A percentile compares a stretch with the other conserved stretches of the same genome.
phyloP scores from a whole-genome alignment of 768 basidiomycete genomes.

The Pleurotus tuber-regium region DNA sequence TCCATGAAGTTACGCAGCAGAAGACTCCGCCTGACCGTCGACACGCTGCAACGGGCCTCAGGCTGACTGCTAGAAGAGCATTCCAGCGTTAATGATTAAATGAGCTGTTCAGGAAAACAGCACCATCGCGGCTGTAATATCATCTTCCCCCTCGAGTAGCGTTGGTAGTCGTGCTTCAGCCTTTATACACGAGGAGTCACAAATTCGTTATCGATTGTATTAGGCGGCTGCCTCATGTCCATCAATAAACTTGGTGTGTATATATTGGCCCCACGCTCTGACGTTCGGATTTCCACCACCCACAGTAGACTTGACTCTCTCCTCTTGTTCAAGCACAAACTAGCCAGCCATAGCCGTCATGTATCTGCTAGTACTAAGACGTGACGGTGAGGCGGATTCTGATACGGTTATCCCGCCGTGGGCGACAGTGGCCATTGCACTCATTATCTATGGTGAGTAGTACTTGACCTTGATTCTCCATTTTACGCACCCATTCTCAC shows the following conservation, averaged over 20 bases:
- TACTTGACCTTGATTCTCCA: too few relatives aligned
- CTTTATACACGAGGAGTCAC: too few relatives aligned
- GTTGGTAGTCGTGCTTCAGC: too few relatives aligned
- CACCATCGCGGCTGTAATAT: too few relatives aligned
- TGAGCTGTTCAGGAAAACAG: too few relatives aligned
- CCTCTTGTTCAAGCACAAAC: background rate
- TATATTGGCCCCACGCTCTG: background rate
- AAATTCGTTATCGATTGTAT: background rate
- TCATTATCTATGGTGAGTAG: slow-evolving; percentile 8
- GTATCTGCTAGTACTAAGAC: background rate
- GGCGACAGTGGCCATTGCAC: slow-evolving; percentile 6
- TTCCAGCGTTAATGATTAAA: too few relatives aligned
- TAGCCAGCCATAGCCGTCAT: background rate
- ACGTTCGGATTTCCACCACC: background rate
- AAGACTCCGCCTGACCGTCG: too few relatives aligned
- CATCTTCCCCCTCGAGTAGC: too few relatives aligned
- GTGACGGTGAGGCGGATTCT: background rate
- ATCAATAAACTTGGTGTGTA: background rate
- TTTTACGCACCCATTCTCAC: too few relatives aligned
- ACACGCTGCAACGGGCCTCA: too few relatives aligned
- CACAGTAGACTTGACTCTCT: background rate
- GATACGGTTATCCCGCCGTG: background rate
- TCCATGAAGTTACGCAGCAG: too few relatives aligned
- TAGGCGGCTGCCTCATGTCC: background rate
- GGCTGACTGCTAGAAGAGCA: too few relatives aligned